Evolutionary conservation across 257 asterid species (phyloP).

Genomic region (Agastache rugosa): DNA sequence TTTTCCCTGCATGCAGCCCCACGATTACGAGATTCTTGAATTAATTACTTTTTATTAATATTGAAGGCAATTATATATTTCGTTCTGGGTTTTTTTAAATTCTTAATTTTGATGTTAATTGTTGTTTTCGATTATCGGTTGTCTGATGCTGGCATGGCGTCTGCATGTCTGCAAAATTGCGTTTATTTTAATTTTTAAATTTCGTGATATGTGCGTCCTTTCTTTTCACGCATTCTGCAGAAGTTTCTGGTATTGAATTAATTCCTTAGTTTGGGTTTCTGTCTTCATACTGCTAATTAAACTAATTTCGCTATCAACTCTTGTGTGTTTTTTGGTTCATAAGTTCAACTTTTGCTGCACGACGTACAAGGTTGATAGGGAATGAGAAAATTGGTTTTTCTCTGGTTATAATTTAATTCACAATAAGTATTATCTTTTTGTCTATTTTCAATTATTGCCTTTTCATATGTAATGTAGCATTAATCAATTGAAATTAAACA

Average conservation of each 20-base stretch:
- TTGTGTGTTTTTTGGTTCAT: background rate
- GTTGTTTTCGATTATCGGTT: background rate
- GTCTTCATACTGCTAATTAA: background rate
- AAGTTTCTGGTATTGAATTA: background rate
- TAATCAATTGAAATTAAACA: background rate
- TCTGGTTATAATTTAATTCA: background rate
- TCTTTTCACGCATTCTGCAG: background rate
- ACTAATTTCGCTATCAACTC: background rate
- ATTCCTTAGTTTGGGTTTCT: background rate
- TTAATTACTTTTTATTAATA: background rate
- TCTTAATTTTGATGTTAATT: background rate
- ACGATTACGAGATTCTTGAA: conserved; percentile 13
- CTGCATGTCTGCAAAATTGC: conserved; percentile 1
- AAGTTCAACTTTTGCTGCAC: background rate
- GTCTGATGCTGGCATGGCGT: background rate
- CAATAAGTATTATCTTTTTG: background rate
- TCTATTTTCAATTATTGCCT: background rate
- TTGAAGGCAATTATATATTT: conserved; percentile 10
- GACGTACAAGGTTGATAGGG: background rate
- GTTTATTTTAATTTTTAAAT: background rate
- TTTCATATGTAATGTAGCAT: background rate
- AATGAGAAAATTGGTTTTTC: background rate
- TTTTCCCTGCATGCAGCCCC: conserved; percentile 19
- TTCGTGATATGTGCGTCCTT: background rate
- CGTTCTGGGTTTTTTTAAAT: background rate